Evolutionary conservation across 2,329 filamentous ascomycete genomes (phyloP), one percentile per base, ranked within the genome.

Genomic region (Akanthomyces dipterigenus): DNA sequence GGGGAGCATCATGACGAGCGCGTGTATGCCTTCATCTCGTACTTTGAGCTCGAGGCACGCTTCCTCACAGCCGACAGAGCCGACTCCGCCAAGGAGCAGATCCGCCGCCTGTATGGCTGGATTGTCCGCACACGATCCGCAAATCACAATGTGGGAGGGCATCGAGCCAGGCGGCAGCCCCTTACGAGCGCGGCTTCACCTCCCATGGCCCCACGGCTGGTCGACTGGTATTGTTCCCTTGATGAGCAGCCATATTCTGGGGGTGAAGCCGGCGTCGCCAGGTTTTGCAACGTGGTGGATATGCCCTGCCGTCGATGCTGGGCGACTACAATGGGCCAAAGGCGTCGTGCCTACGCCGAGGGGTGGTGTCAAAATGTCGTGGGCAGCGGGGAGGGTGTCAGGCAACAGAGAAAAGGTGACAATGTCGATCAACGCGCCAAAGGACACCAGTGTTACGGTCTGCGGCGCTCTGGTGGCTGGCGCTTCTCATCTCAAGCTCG

Each of bases 11-110:
- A 76, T 65, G 73, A 73, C 2, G 67, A 77, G 55, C 73, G 79
- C 14, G 80, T 82, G 3, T 82, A 82, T 60, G 73, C 80, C 2
- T 82, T 82, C 63, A 75, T 78, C 20, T 82, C 80, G 2, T 82
- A 80, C 66, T 82, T 82, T 64, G 80, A 82, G 69, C 71, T 80
- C 20, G 72, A 75, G n/a, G 80, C 80, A 14, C 76, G 80, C 11
- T 81, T 82, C 64, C 66, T 69, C 24, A 68, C 56, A 11, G 36
- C 58, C 6, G 73, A 71, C 0, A 61, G 70, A 4, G 69, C 69
- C 1, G 65, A 63, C 1, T 73, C 73, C 7, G 80, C 76, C 1
- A 66, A 80, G 0, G 78, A 81, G 28, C 74, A 81, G 67, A 70
- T 81, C 16, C 68, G 73, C 46, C 70, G 80, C 20, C 68, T 80